Percentiles rank a stretch among this genome's conserved stretches.
Evolutionary conservation across 2,329 filamentous ascomycete genomes (phyloP).

Genomic region (Leptodontidium sp.): DNA sequence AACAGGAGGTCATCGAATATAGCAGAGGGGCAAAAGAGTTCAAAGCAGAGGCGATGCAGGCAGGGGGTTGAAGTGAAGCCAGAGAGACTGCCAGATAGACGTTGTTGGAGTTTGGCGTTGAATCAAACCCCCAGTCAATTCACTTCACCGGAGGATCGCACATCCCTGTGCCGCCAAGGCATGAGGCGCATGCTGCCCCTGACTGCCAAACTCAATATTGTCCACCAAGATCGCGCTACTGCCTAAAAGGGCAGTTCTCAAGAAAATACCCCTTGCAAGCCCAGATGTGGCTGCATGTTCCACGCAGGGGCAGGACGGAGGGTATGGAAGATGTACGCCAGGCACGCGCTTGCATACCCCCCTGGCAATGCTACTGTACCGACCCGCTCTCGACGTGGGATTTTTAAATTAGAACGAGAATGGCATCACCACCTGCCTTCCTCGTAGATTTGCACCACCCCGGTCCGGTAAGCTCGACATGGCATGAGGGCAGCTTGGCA

Average conservation of each 20-base stretch:
- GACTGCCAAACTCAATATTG: slow-evolving; percentile 7
- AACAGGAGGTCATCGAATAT: not conserved
- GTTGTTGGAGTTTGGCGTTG: not conserved
- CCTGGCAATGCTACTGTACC: not conserved
- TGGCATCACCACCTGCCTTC: not conserved
- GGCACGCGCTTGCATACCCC: not conserved
- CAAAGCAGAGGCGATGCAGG: no score
- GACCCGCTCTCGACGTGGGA: slow-evolving; percentile 8
- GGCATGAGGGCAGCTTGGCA: no score
- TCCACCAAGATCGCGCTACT: not conserved
- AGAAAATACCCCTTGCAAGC: not conserved
- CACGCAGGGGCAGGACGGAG: not conserved
- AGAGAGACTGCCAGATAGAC: not conserved
- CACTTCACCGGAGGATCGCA: not conserved
- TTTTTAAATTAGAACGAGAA: slow-evolving; percentile 13
- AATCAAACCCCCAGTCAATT: not conserved
- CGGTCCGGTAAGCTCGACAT: not conserved
- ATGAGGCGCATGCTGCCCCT: slow-evolving; percentile 14
- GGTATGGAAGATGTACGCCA: not conserved
- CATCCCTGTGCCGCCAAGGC: not conserved
- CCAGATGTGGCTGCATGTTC: not conserved
- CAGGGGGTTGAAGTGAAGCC: no score
- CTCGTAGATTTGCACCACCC: not conserved
- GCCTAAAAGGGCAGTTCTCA: not conserved
- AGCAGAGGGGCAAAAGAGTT: not conserved